phyloP scores from a whole-genome alignment of 1,139 yeast genomes.

The Geotrichum armillariae region DNA sequence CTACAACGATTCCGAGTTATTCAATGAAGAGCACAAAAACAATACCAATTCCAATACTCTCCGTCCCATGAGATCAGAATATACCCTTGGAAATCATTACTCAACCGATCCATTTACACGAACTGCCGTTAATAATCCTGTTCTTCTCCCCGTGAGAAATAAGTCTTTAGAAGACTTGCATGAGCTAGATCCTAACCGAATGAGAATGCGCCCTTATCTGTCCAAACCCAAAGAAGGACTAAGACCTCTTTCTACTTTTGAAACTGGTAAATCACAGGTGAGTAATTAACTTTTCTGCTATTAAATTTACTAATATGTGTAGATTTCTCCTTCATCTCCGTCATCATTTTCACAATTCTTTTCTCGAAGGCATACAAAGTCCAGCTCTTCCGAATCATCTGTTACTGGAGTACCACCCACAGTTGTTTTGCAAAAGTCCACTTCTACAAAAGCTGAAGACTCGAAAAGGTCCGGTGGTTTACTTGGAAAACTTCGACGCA shows the following conservation, averaged over 20 bases:
- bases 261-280: conserved; percentile 15
- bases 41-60: neutral
- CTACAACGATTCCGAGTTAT: conserved; percentile 4
- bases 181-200: conserved; percentile 11
- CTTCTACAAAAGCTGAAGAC: conserved; percentile 13
- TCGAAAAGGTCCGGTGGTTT: conserved; percentile 20
- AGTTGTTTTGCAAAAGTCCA: conserved; percentile 7
- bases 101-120: conserved; percentile 9
- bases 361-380: conserved; percentile 59
- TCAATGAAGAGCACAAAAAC: conserved; percentile 2
- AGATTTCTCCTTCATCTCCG: conserved; percentile 45
- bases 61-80: conserved; percentile 15
- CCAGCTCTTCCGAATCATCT: conserved; percentile 58
- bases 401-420: conserved; percentile 7
- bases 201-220: conserved; percentile 6
- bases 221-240: conserved; percentile 6
- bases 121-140: conserved; percentile 9
- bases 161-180: conserved; percentile 19
- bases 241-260: conserved; percentile 14
- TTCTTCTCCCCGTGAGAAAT: conserved; percentile 15
- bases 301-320: conserved; percentile 1
- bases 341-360: conserved; percentile 47
- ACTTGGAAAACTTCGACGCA: conserved; percentile 20
- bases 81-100: conserved; percentile 10
- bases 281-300: neutral